Base-by-base conservation (phyloP, 2,329 filamentous ascomycete species). In the Fusarium floridanum region DNA sequence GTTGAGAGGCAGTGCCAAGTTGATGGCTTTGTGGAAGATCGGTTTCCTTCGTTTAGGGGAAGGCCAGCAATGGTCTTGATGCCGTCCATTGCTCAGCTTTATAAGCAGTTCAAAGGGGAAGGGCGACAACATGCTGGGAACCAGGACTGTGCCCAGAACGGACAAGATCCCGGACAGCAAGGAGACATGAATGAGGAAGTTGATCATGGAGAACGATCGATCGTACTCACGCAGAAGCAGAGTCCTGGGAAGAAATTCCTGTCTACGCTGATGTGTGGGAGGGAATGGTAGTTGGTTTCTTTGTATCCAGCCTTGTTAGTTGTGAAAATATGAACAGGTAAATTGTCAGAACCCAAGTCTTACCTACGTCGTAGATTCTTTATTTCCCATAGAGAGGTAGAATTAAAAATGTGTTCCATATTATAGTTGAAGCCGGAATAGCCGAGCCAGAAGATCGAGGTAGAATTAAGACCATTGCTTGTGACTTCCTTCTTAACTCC, bases 321-420 rank as follows among this genome's bases (percentile, higher is more conserved):
- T 39, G 32, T 34, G 32, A 34, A 41, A 41, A n/a, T 11, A 41
- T 10, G 9, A n/a, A 10, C 32, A 34, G 32, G 2, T 34, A 34
- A 14, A 34, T 34, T 34, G 32, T 6, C 32, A 34, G 32, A 1
- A 34, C 11, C 6, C 11, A 14, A 34, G 11, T 2, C 32, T 34
- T 14, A 14, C 32, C 32, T 34, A 34, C 12, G 5, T 2, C 32
- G 0, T 6, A 14, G 6, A 34, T 34, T 14, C 11, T 6, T 14
- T 6, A 1, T 34, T 34, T 14, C 3, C 29, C 1, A 34, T 34
- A 14, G 11, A 34, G 82, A 32, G 29, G 29, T 5, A 32, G 29
- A 32, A 11, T 10, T 32, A 32, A 32, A 29, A 27, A 27, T 27
- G 27, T 27, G 27, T 27, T 27, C 27, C 2, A 2, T 27, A 27